A percentile compares a stretch with the other conserved stretches of the same genome.
Evolutionary conservation across 148 eudicot species (phyloP).

Genomic region (Rhododendron mucronatum): DNA sequence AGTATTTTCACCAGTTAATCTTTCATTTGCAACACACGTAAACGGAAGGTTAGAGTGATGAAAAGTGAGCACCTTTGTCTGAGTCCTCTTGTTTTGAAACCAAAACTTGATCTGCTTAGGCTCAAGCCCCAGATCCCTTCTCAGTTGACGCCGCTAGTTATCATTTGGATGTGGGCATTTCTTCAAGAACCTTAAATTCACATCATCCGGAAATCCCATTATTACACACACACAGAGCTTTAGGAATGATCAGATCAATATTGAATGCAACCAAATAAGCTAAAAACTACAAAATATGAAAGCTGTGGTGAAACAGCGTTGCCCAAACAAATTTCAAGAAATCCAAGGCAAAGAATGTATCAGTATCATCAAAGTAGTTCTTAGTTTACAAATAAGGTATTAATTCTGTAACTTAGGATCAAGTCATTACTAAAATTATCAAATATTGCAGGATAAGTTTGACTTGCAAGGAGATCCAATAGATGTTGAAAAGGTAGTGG

Average conservation of each 20-base stretch:
- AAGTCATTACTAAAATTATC: too few species aligned
- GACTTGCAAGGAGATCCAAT: too few species aligned
- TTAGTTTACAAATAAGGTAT: too few species aligned
- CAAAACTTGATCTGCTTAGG: background rate
- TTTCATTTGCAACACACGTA: background rate
- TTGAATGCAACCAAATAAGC: background rate
- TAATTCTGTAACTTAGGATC: too few species aligned
- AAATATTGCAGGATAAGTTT: too few species aligned
- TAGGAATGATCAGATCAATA: background rate
- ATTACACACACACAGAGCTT: background rate
- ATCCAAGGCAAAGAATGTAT: background rate
- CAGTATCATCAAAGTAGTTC: too few species aligned
- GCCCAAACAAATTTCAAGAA: background rate
- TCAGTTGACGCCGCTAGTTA: slow-evolving; percentile 32
- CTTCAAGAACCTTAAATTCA: too few species aligned
- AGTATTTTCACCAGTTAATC: too few species aligned
- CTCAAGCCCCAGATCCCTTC: slow-evolving; percentile 40
- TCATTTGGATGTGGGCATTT: slow-evolving; percentile 29
- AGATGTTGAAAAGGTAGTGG: too few species aligned
- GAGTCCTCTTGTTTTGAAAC: slow-evolving; percentile 58
- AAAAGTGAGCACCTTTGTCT: slow-evolving; percentile 33
- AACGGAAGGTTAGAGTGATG: background rate
- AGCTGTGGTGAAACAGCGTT: background rate
- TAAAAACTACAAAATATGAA: background rate
- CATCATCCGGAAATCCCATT: background rate